Percentiles rank a stretch among this genome's conserved stretches.
These are phyloP conservation scores for Coemansia sp. DNA, from an alignment of 192 early-diverging fungal species.

Conservation along the genomic window DNA sequence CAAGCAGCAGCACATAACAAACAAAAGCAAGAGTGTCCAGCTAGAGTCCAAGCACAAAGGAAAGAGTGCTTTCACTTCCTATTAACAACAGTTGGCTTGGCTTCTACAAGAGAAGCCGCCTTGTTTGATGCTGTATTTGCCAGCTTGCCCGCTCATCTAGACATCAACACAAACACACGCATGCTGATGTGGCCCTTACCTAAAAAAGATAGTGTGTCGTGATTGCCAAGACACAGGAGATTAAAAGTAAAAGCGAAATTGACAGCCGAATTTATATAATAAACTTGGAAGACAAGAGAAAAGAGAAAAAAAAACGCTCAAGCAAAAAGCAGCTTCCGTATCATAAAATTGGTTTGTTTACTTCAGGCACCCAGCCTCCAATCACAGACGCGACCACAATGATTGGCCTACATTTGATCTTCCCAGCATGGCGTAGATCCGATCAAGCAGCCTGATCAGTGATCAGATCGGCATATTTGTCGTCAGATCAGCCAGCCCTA, in stretches of 20 bases:
- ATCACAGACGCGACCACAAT: neutral
- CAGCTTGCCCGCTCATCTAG: too few species aligned
- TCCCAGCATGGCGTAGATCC: neutral
- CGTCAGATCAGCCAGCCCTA: neutral
- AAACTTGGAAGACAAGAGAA: slow-evolving; percentile 4
- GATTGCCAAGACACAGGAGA: neutral
- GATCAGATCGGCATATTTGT: neutral
- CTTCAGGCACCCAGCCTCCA: neutral
- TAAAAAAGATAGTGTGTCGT: neutral
- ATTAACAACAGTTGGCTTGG: too few species aligned
- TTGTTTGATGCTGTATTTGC: too few species aligned
- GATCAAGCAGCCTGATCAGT: neutral
- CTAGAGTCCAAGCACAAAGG: neutral
- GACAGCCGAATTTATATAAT: slow-evolving; percentile 1
- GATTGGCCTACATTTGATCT: neutral
- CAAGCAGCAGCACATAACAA: neutral
- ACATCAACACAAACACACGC: neutral
- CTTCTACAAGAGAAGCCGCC: too few species aligned
- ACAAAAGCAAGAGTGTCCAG: neutral
- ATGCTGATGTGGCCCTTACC: neutral
- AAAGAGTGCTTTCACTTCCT: neutral
- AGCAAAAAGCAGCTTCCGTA: neutral
- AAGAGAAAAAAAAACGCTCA: neutral
- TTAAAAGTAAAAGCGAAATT: slow-evolving; percentile 11
- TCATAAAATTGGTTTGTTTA: neutral